Evolutionary conservation across 345 rosid species (phyloP).

Genomic region (Carallia brachiata): DNA sequence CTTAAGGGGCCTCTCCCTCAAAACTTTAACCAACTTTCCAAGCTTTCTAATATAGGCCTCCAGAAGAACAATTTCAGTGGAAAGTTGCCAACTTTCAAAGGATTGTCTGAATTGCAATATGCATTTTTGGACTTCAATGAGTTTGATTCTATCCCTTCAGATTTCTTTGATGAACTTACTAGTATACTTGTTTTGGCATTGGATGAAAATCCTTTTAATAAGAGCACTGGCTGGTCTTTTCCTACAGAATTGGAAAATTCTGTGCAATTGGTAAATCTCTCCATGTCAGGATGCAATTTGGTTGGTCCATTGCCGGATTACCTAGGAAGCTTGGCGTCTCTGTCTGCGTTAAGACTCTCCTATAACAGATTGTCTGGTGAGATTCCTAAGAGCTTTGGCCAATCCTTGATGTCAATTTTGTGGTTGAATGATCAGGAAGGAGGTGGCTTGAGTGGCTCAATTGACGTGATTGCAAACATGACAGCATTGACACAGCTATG

Average conservation of each 20-base stretch:
- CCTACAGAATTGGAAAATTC: constrained; percentile 38
- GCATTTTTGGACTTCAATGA: constrained; percentile 45
- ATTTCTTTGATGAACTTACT: constrained; percentile 45
- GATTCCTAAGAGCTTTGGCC: constrained; percentile 39
- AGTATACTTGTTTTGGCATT: constrained; percentile 42
- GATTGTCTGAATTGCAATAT: constrained; percentile 38
- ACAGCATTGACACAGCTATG: constrained; percentile 39
- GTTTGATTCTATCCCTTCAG: constrained; percentile 43
- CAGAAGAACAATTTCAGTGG: constrained; percentile 46
- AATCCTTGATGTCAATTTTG: constrained; percentile 38
- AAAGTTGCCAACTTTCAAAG: constrained; percentile 42
- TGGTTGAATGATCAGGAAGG: constrained; percentile 49
- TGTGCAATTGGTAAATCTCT: constrained; percentile 35
- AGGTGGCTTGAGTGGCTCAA: constrained; percentile 36
- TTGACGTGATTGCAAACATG: constrained; percentile 44
- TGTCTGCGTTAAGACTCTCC: constrained; percentile 34
- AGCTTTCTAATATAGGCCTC: constrained; percentile 48
- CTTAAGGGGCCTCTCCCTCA: constrained; percentile 43
- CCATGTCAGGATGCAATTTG: constrained; percentile 39
- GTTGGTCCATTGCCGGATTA: constrained; percentile 43
- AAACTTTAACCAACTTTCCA: constrained; percentile 39
- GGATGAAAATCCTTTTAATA: constrained; percentile 43
- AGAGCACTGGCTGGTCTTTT: constrained; percentile 44
- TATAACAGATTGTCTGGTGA: constrained; percentile 42
- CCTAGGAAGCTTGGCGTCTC: constrained; percentile 36